phyloP scores from a whole-genome alignment of 805 yeast species.

The Komagataella mondaviorum region DNA sequence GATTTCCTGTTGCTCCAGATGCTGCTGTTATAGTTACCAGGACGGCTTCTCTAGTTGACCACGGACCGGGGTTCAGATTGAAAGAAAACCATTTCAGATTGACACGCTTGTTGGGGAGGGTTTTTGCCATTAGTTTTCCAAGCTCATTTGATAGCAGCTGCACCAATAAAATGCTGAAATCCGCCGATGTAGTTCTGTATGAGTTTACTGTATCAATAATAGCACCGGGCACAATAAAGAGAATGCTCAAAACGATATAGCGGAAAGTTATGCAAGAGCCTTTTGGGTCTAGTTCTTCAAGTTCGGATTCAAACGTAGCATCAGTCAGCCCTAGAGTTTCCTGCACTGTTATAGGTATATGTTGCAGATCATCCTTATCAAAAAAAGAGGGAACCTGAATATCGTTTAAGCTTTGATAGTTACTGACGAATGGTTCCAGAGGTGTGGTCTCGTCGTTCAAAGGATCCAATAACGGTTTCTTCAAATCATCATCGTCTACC shows the following conservation, averaged over 20 bases:
- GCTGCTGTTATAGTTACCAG: conserved; percentile 38
- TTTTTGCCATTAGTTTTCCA: conserved; percentile 29
- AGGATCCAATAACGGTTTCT: not conserved
- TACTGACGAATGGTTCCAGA: conserved; percentile 47
- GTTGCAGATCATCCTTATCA: not conserved
- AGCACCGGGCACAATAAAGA: conserved; percentile 26
- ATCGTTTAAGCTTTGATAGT: conserved; percentile 44
- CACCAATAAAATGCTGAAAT: conserved; percentile 37
- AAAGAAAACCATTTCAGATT: conserved; percentile 11
- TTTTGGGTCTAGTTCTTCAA: conserved; percentile 8
- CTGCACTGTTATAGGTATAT: not conserved
- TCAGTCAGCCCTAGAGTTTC: not conserved
- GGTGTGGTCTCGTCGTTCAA: not conserved
- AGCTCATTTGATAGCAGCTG: conserved; percentile 34
- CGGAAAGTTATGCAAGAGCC: conserved; percentile 20
- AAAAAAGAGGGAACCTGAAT: conserved; percentile 42
- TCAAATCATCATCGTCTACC: not conserved
- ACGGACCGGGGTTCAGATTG: conserved; percentile 38
- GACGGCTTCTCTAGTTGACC: conserved; percentile 41
- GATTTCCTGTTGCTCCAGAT: conserved; percentile 37
- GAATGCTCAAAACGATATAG: conserved; percentile 18
- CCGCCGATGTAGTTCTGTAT: conserved; percentile 22
- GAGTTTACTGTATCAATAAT: conserved; percentile 24
- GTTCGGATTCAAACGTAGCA: not conserved
- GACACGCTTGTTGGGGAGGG: conserved; percentile 21